These are phyloP conservation scores for Penicillium longicatenatum DNA, from an alignment of 495 filamentous ascomycete species.

Conservation along the genomic window DNA sequence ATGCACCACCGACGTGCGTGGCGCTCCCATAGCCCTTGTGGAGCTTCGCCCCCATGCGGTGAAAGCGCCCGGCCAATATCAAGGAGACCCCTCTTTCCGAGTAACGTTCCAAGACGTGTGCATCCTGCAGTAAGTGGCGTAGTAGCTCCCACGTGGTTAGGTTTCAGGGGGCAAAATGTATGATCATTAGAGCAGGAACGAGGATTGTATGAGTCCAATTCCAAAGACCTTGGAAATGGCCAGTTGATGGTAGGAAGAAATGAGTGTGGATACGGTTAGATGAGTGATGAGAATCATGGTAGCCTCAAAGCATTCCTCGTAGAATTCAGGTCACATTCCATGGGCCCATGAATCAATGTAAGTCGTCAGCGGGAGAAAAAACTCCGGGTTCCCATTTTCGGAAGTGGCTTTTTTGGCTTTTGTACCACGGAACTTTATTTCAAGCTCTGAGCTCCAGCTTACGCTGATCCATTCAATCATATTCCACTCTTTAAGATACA, in stretches of 20 bases:
- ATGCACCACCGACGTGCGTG: not conserved
- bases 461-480: not conserved
- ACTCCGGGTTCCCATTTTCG: not conserved
- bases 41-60: not conserved
- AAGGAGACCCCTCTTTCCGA: not conserved
- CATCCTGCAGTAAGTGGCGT: too few species aligned
- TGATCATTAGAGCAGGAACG: not conserved
- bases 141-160: not conserved
- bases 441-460: not conserved
- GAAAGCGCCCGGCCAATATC: not conserved
- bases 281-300: not conserved
- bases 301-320: constrained; percentile 1
- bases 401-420: not conserved
- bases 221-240: not conserved
- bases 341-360: not conserved
- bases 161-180: not conserved
- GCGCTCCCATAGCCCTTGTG: not conserved
- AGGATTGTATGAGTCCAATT: not conserved
- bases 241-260: not conserved
- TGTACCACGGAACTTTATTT: not conserved
- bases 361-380: not conserved
- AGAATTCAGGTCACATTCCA: not conserved
- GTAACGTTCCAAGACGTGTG: too few species aligned
- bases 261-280: not conserved
- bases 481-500: not conserved